Evolutionary conservation across 2,329 filamentous ascomycete genomes (phyloP).

Genomic region (Aspergillus latus): DNA sequence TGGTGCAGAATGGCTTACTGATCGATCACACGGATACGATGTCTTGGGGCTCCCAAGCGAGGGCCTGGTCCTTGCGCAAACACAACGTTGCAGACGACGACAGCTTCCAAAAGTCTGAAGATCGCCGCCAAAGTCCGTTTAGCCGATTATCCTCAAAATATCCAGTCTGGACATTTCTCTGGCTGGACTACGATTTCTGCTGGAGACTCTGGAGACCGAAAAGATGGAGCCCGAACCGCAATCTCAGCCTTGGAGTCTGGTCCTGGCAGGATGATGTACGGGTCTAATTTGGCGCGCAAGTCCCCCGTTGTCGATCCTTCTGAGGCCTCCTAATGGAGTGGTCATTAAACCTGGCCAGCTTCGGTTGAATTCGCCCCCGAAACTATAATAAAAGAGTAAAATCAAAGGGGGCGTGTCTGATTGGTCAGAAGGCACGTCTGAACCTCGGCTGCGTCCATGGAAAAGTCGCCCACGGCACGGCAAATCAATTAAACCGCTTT

Average conservation of each 20-base stretch:
- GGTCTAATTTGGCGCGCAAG: constrained; percentile 16
- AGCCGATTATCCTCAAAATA: constrained; percentile 3
- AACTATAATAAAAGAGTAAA: background rate
- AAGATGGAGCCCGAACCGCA: background rate
- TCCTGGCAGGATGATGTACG: constrained; percentile 14
- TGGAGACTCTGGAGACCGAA: background rate
- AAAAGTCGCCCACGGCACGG: constrained; percentile 6
- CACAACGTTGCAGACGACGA: background rate
- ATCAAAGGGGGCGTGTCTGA: background rate
- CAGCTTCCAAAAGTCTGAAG: background rate
- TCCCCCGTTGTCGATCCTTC: constrained; percentile 22
- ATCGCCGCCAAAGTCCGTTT: background rate
- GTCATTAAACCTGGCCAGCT: background rate
- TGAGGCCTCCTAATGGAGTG: background rate
- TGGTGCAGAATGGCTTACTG: background rate
- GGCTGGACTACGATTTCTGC: background rate
- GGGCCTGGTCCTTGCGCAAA: background rate
- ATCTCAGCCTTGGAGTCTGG: background rate
- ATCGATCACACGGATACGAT: background rate
- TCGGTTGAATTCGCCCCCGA: constrained; percentile 5
- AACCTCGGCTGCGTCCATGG: constrained; percentile 5
- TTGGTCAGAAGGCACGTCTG: background rate
- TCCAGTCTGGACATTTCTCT: background rate
- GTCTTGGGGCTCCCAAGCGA: background rate
- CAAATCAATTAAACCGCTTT: constrained; percentile 14